phyloP scores from a whole-genome alignment of 176 grass and related monocot species.

The Carex cristatella region DNA sequence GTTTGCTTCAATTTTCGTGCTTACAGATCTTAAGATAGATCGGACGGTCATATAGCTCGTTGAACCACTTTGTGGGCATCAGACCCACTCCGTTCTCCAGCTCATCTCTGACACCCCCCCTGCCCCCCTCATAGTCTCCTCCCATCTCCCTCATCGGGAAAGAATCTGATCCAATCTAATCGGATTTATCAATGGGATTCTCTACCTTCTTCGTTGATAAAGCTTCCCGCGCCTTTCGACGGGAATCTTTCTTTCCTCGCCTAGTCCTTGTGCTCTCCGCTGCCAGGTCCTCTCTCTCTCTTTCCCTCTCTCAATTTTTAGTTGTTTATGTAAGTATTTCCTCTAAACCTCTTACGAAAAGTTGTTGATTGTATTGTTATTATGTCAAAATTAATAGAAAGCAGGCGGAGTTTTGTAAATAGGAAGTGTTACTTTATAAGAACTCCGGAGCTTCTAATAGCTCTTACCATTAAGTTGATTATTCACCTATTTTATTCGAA shows the following conservation, averaged over 20 bases:
- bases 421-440: neutral
- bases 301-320: neutral
- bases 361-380: neutral
- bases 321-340: neutral
- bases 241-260: conserved; percentile 8
- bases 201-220: conserved; percentile 27
- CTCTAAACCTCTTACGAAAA: neutral
- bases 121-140: neutral
- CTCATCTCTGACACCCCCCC: neutral
- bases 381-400: neutral
- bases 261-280: conserved; percentile 33
- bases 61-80: no score
- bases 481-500: neutral
- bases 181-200: conserved; percentile 27
- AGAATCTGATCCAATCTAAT: neutral
- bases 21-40: no score
- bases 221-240: conserved; percentile 15
- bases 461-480: neutral
- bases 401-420: neutral
- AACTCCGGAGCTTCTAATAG: neutral
- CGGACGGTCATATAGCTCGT: no score
- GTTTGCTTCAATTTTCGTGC: no score
- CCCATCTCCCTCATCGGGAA: neutral
- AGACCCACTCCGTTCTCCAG: no score
- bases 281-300: conserved; percentile 11